Evolutionary conservation across 2,329 filamentous ascomycete genomes (phyloP), one percentile per base, ranked within the genome.

Genomic region (Penicillium sp.): DNA sequence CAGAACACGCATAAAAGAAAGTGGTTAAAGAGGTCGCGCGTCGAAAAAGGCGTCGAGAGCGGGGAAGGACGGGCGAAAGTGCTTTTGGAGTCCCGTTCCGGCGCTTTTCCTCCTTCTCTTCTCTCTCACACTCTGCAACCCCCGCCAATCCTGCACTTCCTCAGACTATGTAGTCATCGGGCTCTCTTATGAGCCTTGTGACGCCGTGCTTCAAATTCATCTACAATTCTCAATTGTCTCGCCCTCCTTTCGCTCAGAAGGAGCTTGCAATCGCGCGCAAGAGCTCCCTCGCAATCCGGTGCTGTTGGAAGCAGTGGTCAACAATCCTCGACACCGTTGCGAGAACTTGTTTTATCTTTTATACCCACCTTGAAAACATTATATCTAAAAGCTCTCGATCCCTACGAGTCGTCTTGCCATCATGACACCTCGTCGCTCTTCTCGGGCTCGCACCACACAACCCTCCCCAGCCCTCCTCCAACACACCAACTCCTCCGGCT

Each of bases 381-480:
- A 53, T 59, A 51, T 48, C 59, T 59, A 13, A 33, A 26, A 50
- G 33, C 56, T 56, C 50, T 55, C 29, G 42, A 58, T 51, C 45
- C 47, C 51, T 62, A 33, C 33, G 43, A 56, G 49, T 43, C 45
- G 27, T 23, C n/a, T 31, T 51, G 55, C 60, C 65, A 67, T 71
- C 70, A 85, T 85, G 83, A 83, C 89, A 73, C 91, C 90, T 75
- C 89, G 93, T 79, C 91, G 93, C 75, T 96, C 93, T 72, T 95
- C 93, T 77, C 88, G 93, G 84, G 92, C 92, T 81, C 90, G 91
- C 78, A 86, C 84, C 73, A 87, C 87, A 68, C 90, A 93, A 80
- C 84, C 85, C 69, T 79, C 81, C 62, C 81, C 83, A 69, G 84
- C 88, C 70, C 85, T 86, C 77, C 86, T 88, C 68, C 88, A 91